Evolutionary conservation across 2,329 filamentous ascomycete genomes (phyloP), one percentile per base, ranked within the genome.

Genomic region (Arthrobotrys megalospora): DNA sequence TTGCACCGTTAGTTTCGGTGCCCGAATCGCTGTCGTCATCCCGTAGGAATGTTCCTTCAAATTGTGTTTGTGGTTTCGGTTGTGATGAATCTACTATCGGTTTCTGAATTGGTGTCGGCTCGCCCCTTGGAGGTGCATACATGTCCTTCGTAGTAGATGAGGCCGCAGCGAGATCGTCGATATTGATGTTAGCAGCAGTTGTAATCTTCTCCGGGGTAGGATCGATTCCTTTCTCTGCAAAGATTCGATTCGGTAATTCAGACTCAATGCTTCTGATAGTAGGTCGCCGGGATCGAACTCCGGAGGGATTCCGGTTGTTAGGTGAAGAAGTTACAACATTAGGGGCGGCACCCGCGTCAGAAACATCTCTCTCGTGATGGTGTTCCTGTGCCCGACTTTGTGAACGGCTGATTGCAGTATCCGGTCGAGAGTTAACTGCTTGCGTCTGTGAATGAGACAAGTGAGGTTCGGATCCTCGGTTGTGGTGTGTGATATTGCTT

Each of bases 381-480:
- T 70, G 38, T 10, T 41, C 38, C 11, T 75, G 68, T n/a, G 55
- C 58, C 41, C 64, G 55, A 34, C 69, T 75, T 34, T 73, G 68
- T 6, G 76, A 73, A 24, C 69, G 55, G 12, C 69, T 79, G 16
- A 53, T 28, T 34, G 69, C 60, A 32, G 76, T 79, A 36, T 73
- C 68, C 10, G 80, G 36, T 47, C 63, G 48, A 70, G 73, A 38
- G 65, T 67, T 73, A 60, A 58, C 34, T 55, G 43, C 32, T 73
- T 69, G 52, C 36, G 50, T 50, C 97, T 85, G 83, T 93, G 97
- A 6, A 93, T 93, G 84, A 91, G 92, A 93, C 97, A 97, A 65
- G 93, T 92, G 84, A 93, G 89, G 81, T 97, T 86, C 84, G 93
- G 97, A 83, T 92, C 96, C 43, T 91, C 89, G 14, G 93, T 90